phyloP scores from a whole-genome alignment of 805 yeast species.

The Cyberlindnera euphorbiae region DNA sequence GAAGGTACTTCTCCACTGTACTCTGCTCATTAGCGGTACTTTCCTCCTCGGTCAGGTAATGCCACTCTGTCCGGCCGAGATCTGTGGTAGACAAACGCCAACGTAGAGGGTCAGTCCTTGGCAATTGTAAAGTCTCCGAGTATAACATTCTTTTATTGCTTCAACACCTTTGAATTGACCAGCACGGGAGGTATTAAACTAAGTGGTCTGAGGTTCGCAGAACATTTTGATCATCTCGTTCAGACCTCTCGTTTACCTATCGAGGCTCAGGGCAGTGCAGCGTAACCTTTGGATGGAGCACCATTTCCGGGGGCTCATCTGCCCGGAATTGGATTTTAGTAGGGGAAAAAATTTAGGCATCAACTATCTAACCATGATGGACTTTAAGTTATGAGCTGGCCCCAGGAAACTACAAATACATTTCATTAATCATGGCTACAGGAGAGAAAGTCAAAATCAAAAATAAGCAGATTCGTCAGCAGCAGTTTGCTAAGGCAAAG shows the following conservation, averaged over 20 bases:
- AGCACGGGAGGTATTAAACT: too few relatives aligned
- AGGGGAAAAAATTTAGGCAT: slow-evolving; percentile 6
- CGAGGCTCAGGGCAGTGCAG: not conserved
- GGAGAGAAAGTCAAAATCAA: slow-evolving; percentile 42
- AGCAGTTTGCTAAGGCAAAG: slow-evolving; percentile 67
- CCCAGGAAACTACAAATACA: too few relatives aligned
- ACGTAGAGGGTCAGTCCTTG: slow-evolving; percentile 57
- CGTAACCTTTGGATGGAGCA: too few relatives aligned
- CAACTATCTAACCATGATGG: too few relatives aligned
- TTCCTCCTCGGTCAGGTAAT: slow-evolving; percentile 39
- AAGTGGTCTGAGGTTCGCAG: too few relatives aligned
- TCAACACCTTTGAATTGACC: too few relatives aligned
- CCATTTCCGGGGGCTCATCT: slow-evolving; percentile 12
- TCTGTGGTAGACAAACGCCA: slow-evolving; percentile 76
- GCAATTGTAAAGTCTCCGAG: slow-evolving; percentile 68
- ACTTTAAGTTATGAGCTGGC: too few relatives aligned
- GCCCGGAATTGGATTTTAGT: slow-evolving; percentile 13
- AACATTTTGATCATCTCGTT: not conserved
- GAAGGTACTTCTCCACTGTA: slow-evolving; percentile 49
- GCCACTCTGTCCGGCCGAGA: slow-evolving; percentile 82
- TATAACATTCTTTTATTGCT: slow-evolving; percentile 29
- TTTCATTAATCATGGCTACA: slow-evolving; percentile 13
- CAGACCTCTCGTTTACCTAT: not conserved
- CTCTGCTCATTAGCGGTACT: slow-evolving; percentile 41
- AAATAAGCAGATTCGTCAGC: slow-evolving; percentile 78